Evolutionary conservation across 805 yeast genomes (phyloP).

Genomic region (Zygosaccharomyces lentus): DNA sequence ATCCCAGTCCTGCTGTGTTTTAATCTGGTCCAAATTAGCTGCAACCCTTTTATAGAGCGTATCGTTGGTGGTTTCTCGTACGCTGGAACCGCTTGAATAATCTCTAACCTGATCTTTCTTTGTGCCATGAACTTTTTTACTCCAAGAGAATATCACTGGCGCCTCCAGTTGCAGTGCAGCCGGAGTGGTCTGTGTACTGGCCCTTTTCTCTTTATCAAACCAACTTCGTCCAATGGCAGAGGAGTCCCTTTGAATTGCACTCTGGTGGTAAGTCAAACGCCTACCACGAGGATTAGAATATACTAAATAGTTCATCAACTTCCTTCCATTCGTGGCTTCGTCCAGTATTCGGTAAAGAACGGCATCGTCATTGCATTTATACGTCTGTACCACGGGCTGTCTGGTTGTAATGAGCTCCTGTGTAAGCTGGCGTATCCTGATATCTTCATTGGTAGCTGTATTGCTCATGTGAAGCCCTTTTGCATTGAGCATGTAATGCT

Average conservation of each 20-base stretch:
- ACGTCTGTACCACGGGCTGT: background rate
- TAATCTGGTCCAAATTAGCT: slow-evolving; percentile 7
- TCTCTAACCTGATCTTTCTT: background rate
- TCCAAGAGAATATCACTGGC: slow-evolving; percentile 32
- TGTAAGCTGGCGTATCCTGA: background rate
- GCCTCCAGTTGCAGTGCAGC: slow-evolving; percentile 21
- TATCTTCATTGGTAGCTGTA: slow-evolving; percentile 2
- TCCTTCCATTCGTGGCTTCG: slow-evolving; percentile 24
- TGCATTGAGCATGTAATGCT: background rate
- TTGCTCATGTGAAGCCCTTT: background rate
- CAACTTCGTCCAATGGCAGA: slow-evolving; percentile 18
- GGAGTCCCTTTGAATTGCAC: slow-evolving; percentile 9
- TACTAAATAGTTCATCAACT: slow-evolving; percentile 23
- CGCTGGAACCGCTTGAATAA: slow-evolving; percentile 1
- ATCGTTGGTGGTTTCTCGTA: slow-evolving; percentile 16
- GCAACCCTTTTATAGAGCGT: slow-evolving; percentile 15
- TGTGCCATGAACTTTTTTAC: slow-evolving; percentile 14
- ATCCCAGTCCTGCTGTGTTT: slow-evolving; percentile 5
- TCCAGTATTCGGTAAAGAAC: slow-evolving; percentile 25
- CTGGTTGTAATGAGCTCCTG: slow-evolving; percentile 6
- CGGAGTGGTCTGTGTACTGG: slow-evolving; percentile 11
- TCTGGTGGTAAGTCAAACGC: slow-evolving; percentile 3
- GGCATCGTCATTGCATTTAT: background rate
- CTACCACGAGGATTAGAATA: slow-evolving; percentile 4
- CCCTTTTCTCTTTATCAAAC: slow-evolving; percentile 22